Base-by-base conservation (phyloP, 257 asterid species). In the Petunia axillaris region DNA sequence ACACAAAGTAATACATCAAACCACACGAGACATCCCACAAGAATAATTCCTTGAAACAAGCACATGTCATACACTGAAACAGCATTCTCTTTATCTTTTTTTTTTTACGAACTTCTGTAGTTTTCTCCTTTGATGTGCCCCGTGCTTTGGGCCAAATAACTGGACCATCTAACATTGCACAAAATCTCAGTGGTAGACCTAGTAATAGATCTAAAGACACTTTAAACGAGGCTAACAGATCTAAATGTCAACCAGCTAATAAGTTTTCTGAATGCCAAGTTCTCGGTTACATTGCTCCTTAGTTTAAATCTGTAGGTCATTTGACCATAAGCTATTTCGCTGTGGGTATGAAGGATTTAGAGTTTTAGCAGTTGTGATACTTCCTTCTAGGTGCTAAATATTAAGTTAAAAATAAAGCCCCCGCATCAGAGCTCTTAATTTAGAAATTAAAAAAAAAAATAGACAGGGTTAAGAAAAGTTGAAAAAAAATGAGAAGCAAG, bases 41-140 rank as follows among this genome's bases (percentile, higher is more conserved):
- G 35, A 48, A 35, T 35, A 48, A 71, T 48, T 48, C 77, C 58
- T 14, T 43, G 46, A 38, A 46, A 48, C 75, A 48, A 25, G 16
- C 75, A 48, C 48, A 71, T 46, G 77, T 1, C 60, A 25, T 5
- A 59, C 43, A 48, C 15, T 71, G 6, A 11, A 71, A 11, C 59
- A 46, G 77, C 62, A 46, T 36, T 70, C 36, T 71, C 11, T 64
- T 14, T 57, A 14, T 57, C 1, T 57, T 14, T 14, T 57, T 57
- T 15, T 57, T 57, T 11, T 14, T 70, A 46, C 0, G 59, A 71
- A 50, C 41, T 48, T 71, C 44, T 71, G 44, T 71, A 0, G 0
- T 35, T 52, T 71, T 71, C 77, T 71, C 1, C 10, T 70, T 46
- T 10, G 77, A 70, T 70, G 25, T 70, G 41, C 59, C 77, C 77